Evolutionary conservation across 768 basidiomycete species (phyloP), one percentile per base, ranked within the genome.

Genomic region (Plicaturopsis crispa): DNA sequence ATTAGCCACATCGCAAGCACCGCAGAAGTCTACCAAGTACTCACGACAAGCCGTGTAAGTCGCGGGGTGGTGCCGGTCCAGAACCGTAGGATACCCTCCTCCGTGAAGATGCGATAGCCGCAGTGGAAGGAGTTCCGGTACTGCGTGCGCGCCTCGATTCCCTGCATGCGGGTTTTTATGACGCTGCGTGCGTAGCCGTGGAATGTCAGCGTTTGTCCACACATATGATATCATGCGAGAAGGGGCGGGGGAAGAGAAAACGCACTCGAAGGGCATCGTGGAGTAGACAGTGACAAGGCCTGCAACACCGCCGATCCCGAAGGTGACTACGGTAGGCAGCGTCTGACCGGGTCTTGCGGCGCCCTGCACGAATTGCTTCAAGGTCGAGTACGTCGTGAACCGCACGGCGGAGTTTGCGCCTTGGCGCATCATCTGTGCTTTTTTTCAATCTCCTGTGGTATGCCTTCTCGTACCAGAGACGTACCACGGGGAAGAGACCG

Each of bases 101-200:
- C 94, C 0, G 82, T 90, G 46, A 90, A 80, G 54, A 97, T 92
- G 33, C 93, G 74, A 53, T 96, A 94, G 4, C 81, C 93, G 49
- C 94, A 98, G 50, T 98, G 92, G 65, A 97, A 86, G 3, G 92
- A 82, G 53, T 99, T 97, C 24, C 81, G 78, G 56, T 98, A 99
- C 43, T 91, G 82, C 17, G 69, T 61, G 7, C 75, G 69, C 1
- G 94, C 96, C 40, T 76, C 73, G 7, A 99, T 70, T 4, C 89
- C 82, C 60, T 99, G 96, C 96, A 98, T 99, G 18, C 94, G 78
- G 8, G 96, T 98, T 64, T 98, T 99, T 61, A 98, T 78, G 21
- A 97, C 92, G 53, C 91, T 94, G 47, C 11, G 32, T 43, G 41
- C 23, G 12, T 17, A 30, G 12, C 3, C 16, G 18, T 21, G 23